Percentiles rank a stretch among this genome's conserved stretches.
These are phyloP conservation scores for Botrytis paeoniae DNA, from an alignment of 2,329 filamentous ascomycete genomes.

Conservation along the genomic window DNA sequence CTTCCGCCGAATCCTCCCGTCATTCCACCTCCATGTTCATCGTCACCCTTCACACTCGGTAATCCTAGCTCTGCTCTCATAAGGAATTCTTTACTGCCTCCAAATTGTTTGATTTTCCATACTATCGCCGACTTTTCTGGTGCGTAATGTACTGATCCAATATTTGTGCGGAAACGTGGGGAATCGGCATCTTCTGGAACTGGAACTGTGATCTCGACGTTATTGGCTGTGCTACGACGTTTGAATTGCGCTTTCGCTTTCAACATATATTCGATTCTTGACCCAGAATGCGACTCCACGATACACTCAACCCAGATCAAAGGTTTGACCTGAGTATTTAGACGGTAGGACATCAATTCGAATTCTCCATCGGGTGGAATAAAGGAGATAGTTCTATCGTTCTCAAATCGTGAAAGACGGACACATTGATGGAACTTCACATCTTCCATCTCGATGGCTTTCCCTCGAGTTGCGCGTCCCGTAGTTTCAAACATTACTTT, in stretches of 20 bases:
- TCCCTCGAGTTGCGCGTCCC: slow-evolving; percentile 86
- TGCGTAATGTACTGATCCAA: slow-evolving; percentile 94
- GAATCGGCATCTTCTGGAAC: slow-evolving; percentile 97
- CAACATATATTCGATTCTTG: slow-evolving; percentile 97
- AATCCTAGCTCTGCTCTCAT: slow-evolving; percentile 96
- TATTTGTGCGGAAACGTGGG: slow-evolving; percentile 94
- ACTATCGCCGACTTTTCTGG: slow-evolving; percentile 97
- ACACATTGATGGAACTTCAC: slow-evolving; percentile 99
- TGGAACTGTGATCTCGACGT: slow-evolving; percentile 95
- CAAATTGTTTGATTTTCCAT: slow-evolving; percentile 99
- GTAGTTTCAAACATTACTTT: slow-evolving; percentile 99
- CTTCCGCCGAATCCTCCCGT: slow-evolving; percentile 95
- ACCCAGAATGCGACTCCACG: slow-evolving; percentile 92
- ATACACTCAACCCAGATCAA: slow-evolving; percentile 98
- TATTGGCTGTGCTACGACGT: slow-evolving; percentile 94
- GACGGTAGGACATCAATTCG: slow-evolving; percentile 97
- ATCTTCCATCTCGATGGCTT: slow-evolving; percentile 99
- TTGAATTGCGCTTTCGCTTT: slow-evolving; percentile 99
- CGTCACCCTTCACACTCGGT: slow-evolving; percentile 89
- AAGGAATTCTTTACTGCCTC: slow-evolving; percentile 95
- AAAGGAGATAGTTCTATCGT: slow-evolving; percentile 97
- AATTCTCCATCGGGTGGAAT: slow-evolving; percentile 98
- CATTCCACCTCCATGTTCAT: slow-evolving; percentile 95
- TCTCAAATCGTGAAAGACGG: slow-evolving; percentile 91
- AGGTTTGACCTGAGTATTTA: slow-evolving; percentile 98